A percentile compares a stretch with the other conserved stretches of the same genome.
These are phyloP conservation scores for Myrica gale DNA, from an alignment of 306 rosid species.

Conservation along the genomic window DNA sequence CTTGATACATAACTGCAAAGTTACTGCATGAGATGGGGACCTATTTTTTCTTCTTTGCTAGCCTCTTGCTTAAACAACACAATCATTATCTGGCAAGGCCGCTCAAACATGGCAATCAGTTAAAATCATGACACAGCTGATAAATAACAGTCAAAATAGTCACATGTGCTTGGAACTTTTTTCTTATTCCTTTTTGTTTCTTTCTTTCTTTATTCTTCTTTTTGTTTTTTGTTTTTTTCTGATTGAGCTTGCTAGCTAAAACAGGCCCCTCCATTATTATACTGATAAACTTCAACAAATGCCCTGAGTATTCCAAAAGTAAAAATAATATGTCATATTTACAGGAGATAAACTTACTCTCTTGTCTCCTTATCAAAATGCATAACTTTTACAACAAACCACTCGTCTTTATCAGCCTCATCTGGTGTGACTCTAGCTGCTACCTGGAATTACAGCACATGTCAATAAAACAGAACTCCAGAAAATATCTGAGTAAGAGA, in stretches of 20 bases:
- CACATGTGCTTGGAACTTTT: too few relatives aligned
- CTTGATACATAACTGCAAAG: neutral
- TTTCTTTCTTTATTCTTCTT: too few relatives aligned
- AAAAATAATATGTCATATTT: slow-evolving; percentile 5
- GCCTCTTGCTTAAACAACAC: neutral
- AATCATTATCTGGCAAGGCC: neutral
- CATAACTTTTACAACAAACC: slow-evolving; percentile 93
- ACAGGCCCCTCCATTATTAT: too few relatives aligned
- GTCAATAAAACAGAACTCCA: slow-evolving; percentile 22
- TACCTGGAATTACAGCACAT: slow-evolving; percentile 54
- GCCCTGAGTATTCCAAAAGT: slow-evolving; percentile 1
- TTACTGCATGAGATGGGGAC: neutral
- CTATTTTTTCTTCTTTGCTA: neutral
- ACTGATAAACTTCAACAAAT: slow-evolving; percentile 1
- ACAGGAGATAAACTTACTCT: slow-evolving; percentile 59
- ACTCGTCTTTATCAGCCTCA: slow-evolving; percentile 89
- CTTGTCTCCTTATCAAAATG: slow-evolving; percentile 92
- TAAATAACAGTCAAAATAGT: too few relatives aligned
- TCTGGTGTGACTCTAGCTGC: slow-evolving; percentile 89
- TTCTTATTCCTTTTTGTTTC: too few relatives aligned
- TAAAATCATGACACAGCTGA: neutral
- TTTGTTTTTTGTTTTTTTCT: too few relatives aligned
- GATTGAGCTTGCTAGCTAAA: too few relatives aligned
- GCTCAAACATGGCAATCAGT: neutral
- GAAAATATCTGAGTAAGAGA: slow-evolving; percentile 3